Evolutionary conservation across 495 filamentous ascomycete genomes (phyloP).

Genomic region (Filosporella fistucella): DNA sequence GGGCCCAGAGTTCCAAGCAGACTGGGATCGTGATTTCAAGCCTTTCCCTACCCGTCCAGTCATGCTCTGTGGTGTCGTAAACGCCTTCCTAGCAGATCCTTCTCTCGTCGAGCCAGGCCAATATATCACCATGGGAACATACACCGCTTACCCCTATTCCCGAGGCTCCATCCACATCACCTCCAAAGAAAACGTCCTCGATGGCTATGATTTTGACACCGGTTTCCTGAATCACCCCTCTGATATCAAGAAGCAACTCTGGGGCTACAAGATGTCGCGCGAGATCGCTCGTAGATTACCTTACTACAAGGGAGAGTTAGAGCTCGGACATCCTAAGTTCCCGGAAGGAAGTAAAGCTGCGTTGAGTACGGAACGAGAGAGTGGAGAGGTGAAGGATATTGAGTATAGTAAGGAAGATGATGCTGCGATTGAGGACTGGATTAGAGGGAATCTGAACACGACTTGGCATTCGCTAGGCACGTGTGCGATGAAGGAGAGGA

Average conservation of each 20-base stretch:
- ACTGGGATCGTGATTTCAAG: slow-evolving; percentile 43
- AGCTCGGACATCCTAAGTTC: slow-evolving; percentile 46
- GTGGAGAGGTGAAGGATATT: slow-evolving; percentile 17
- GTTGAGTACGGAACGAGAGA: slow-evolving; percentile 31
- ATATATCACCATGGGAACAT: slow-evolving; percentile 34
- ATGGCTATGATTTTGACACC: slow-evolving; percentile 35
- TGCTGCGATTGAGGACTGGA: slow-evolving; percentile 26
- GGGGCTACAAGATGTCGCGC: slow-evolving; percentile 46
- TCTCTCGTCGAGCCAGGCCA: slow-evolving; percentile 36
- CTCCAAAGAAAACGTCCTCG: slow-evolving; percentile 31
- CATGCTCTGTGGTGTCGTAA: slow-evolving; percentile 26
- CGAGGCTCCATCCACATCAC: slow-evolving; percentile 54
- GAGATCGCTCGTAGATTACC: slow-evolving; percentile 51
- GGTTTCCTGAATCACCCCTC: slow-evolving; percentile 40
- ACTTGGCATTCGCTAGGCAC: slow-evolving; percentile 38
- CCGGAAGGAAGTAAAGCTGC: slow-evolving; percentile 23
- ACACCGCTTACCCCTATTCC: slow-evolving; percentile 47
- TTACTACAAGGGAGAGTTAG: slow-evolving; percentile 48
- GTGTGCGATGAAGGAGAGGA: slow-evolving; percentile 30
- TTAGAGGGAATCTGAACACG: slow-evolving; percentile 32
- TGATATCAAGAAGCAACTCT: slow-evolving; percentile 29
- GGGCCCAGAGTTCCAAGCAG: slow-evolving; percentile 33
- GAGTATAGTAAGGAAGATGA: slow-evolving; percentile 31
- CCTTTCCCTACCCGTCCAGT: slow-evolving; percentile 32
- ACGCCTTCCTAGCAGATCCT: slow-evolving; percentile 37